These are phyloP conservation scores for Suhomyces yuchorum DNA, from an alignment of 1,139 yeast genomes.

Conservation along the genomic window DNA sequence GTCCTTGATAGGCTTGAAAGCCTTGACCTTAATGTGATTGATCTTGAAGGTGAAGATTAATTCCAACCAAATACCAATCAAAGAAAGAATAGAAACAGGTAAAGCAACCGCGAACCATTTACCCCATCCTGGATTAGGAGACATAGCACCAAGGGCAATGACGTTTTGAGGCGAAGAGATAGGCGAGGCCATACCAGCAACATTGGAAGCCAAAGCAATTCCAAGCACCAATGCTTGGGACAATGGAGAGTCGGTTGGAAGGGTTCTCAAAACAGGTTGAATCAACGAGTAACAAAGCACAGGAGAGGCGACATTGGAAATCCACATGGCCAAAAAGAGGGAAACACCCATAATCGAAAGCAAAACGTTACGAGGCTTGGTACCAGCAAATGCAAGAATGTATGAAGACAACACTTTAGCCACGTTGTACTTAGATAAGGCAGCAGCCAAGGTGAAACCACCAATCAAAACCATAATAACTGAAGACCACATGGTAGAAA, in stretches of 20 bases:
- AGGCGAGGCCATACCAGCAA: conserved; percentile 97
- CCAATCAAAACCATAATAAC: conserved; percentile 87
- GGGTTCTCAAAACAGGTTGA: conserved; percentile 80
- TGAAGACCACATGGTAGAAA: conserved; percentile 92
- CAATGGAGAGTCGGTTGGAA: conserved; percentile 76
- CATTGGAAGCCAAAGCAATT: conserved; percentile 85
- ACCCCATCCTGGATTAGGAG: conserved; percentile 90
- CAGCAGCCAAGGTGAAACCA: conserved; percentile 94
- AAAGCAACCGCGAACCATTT: conserved; percentile 89
- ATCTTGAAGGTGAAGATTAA: conserved; percentile 70
- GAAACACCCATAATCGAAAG: conserved; percentile 85
- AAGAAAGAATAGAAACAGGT: conserved; percentile 69
- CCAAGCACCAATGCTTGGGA: conserved; percentile 86
- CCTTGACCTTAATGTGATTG: conserved; percentile 44
- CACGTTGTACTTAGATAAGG: conserved; percentile 83
- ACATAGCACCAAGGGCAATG: conserved; percentile 84
- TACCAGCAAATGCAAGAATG: conserved; percentile 80
- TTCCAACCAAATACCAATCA: conserved; percentile 70
- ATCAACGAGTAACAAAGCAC: conserved; percentile 87
- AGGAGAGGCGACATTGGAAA: conserved; percentile 94
- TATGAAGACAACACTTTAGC: conserved; percentile 84
- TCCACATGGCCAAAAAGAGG: conserved; percentile 89
- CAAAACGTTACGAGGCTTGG: conserved; percentile 75
- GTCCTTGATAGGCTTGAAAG: conserved; percentile 69
- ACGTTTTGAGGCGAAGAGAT: conserved; percentile 95